Evolutionary conservation across 306 rosid species (phyloP).

Genomic region (Vigna hirtella): DNA sequence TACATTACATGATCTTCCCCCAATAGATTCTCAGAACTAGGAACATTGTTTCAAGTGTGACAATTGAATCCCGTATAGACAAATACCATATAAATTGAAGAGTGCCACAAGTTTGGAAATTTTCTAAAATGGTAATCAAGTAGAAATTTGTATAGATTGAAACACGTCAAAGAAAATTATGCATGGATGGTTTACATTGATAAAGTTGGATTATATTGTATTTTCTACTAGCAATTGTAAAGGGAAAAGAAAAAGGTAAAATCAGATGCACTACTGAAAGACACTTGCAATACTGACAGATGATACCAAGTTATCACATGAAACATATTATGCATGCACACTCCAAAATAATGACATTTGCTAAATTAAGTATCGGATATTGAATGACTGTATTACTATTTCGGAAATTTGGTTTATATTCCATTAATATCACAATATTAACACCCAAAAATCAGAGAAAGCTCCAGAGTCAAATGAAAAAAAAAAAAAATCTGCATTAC

Average conservation of each 20-base stretch:
- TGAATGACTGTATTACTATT: not conserved
- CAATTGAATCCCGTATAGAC: not conserved
- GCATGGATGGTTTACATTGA: not conserved
- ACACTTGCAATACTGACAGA: slow-evolving; percentile 10
- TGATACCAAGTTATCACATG: not conserved
- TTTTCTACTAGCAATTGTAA: not conserved
- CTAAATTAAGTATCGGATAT: slow-evolving; percentile 1
- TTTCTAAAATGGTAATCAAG: not conserved
- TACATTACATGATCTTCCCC: not conserved
- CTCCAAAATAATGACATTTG: not conserved
- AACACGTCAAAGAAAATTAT: slow-evolving; percentile 6
- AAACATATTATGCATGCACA: not conserved
- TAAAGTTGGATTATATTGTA: slow-evolving; percentile 6
- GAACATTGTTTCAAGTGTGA: slow-evolving; percentile 14
- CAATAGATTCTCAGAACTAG: slow-evolving; percentile 21
- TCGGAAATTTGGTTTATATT: not conserved
- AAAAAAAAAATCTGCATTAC: slow-evolving; percentile 5
- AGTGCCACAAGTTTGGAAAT: not conserved
- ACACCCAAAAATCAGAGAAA: not conserved
- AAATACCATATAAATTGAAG: slow-evolving; percentile 5
- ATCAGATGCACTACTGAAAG: slow-evolving; percentile 2
- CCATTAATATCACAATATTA: not conserved
- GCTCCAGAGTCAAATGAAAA: not conserved
- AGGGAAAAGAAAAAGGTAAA: not conserved
- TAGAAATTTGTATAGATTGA: slow-evolving; percentile 7